A percentile compares a stretch with the other conserved stretches of the same genome.
Evolutionary conservation across 148 eudicot genomes (phyloP).

Genomic region (Spergularia bocconei): DNA sequence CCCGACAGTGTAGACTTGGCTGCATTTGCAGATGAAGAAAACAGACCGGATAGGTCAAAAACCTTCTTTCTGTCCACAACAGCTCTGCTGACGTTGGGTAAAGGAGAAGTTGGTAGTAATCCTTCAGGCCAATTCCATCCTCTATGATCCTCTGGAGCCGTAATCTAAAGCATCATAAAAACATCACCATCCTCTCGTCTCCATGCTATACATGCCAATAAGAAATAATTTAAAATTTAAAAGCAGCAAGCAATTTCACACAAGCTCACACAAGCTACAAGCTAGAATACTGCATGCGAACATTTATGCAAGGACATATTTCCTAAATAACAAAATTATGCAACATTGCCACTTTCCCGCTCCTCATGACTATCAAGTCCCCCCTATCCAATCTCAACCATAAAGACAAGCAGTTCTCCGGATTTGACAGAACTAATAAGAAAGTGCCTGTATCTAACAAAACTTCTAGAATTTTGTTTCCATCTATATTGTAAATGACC

Average conservation of each 20-base stretch:
- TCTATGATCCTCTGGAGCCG: constrained; percentile 56
- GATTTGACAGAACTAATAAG: background rate
- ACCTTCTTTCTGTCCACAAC: constrained; percentile 32
- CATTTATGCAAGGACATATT: background rate
- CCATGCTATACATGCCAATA: constrained; percentile 38
- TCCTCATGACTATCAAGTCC: constrained; percentile 6
- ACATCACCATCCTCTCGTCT: constrained; percentile 40
- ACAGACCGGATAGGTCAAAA: constrained; percentile 37
- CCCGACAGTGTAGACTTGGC: constrained; percentile 31
- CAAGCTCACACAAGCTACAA: constrained; percentile 13
- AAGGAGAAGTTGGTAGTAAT: constrained; percentile 40
- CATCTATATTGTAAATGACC: background rate
- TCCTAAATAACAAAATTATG: background rate
- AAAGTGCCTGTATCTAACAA: background rate
- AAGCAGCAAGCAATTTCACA: constrained; percentile 4
- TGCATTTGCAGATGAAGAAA: constrained; percentile 32
- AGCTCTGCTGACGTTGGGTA: constrained; percentile 25
- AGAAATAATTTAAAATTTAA: constrained; percentile 24
- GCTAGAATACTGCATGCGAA: background rate
- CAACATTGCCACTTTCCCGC: background rate
- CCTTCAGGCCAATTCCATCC: constrained; percentile 87
- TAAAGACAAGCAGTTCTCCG: background rate
- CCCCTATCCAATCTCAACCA: background rate
- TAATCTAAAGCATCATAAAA: constrained; percentile 66
- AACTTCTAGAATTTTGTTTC: background rate